Evolutionary conservation across 495 filamentous ascomycete species (phyloP), one percentile per base, ranked within the genome.

Genomic region (Staphylotrichum tortipilum): DNA sequence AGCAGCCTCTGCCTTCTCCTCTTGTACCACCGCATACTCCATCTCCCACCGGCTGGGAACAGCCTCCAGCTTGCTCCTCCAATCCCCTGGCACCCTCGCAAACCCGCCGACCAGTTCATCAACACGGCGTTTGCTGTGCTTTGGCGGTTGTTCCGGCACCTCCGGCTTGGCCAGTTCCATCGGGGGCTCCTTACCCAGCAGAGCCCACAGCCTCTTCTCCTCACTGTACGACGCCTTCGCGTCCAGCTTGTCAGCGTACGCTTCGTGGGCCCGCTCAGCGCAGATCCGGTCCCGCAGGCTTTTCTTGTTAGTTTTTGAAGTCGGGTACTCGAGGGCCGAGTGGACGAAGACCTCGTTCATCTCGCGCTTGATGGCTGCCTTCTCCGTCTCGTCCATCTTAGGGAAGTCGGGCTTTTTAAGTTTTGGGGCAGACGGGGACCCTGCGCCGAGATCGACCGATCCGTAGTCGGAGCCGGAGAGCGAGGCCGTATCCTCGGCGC

Each of bases 191-290:
- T 49, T 28, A 21, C 52, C 49, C 23, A 89, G 59, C 9, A 82
- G 31, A 0, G 52, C 50, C 78, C 80, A 83, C 9, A 88, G 49
- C 11, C 61, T 54, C 30, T 60, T 57, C 64, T 89, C 84, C 61
- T 85, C 82, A 7, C 55, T 43, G 12, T 59, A 66, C 50, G 77
- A 76, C 12, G 66, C 58, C 51, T 71, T 59, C 19, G 55, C 61
- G 53, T 90, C 85, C 5, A 75, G 43, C 0, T 48, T 49, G 49
- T 85, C 81, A 0, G 78, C 69, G 43, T 83, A 74, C 0, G 61
- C 65, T 39, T 83, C 76, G 44, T 75, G 64, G 5, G 44, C 57
- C 10, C 64, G 57, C 50, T 71, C 68, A 0, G 56, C 40, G 22
- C 47, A 51, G 43, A 70, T 64, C n/a, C 56, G 65, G 3, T 50